Percentiles rank a stretch among this genome's conserved stretches.
phyloP scores from a whole-genome alignment of 306 rosid genomes.

The Cucurbita maxima region DNA sequence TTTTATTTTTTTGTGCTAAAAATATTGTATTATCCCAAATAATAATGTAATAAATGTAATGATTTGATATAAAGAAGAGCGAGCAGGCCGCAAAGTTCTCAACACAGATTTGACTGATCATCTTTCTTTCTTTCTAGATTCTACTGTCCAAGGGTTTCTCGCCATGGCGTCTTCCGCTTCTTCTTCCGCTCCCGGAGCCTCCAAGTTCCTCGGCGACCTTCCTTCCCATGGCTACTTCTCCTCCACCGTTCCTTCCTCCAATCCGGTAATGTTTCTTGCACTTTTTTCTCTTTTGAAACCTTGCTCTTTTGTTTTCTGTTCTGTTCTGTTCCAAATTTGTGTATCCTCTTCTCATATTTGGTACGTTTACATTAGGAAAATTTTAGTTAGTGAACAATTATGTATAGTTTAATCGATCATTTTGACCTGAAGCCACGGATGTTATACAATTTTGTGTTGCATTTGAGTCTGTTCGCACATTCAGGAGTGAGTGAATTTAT shows the following conservation, averaged over 20 bases:
- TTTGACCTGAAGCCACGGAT: background rate
- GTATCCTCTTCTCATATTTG: too few species aligned
- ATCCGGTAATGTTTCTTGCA: conserved; percentile 23
- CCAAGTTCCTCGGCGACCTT: conserved; percentile 34
- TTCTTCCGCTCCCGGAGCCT: conserved; percentile 24
- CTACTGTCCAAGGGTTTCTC: background rate
- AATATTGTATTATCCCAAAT: too few species aligned
- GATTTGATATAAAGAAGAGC: too few species aligned
- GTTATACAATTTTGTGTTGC: background rate
- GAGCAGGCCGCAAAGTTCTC: background rate
- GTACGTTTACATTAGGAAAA: background rate
- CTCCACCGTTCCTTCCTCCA: conserved; percentile 25
- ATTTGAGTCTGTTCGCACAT: background rate
- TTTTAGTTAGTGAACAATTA: background rate
- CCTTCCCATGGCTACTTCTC: conserved; percentile 38
- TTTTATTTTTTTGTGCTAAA: too few species aligned
- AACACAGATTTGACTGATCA: background rate
- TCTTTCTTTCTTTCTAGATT: too few species aligned
- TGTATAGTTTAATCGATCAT: background rate
- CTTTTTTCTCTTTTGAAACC: background rate
- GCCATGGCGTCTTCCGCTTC: conserved; percentile 35
- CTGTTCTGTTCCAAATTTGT: background rate
- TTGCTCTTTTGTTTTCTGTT: too few species aligned
- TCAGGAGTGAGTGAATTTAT: background rate
- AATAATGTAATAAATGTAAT: too few species aligned